Percentiles rank a stretch among this genome's conserved stretches.
phyloP scores from a whole-genome alignment of 345 rosid species.

The Clarkia xantiana region DNA sequence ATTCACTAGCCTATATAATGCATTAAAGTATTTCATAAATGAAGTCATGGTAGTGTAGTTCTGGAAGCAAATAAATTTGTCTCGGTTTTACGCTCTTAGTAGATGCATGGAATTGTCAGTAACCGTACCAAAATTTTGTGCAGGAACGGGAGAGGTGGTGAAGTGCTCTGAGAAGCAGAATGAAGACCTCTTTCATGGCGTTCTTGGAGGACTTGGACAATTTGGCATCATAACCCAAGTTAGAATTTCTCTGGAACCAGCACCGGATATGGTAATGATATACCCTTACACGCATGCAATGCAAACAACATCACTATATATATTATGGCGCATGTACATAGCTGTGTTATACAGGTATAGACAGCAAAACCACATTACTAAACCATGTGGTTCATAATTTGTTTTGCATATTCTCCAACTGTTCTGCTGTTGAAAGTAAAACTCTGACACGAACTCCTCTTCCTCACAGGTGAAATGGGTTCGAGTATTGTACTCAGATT shows the following conservation, averaged over 20 bases:
- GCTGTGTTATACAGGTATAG: too few species aligned
- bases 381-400: too few species aligned
- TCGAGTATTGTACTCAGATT: conserved; percentile 75
- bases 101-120: not conserved
- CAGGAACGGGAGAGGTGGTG: conserved; percentile 86
- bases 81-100: too few species aligned
- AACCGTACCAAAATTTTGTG: conserved; percentile 4
- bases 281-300: not conserved
- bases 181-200: conserved; percentile 67
- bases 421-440: too few species aligned
- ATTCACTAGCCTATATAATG: too few species aligned
- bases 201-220: conserved; percentile 92
- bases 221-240: conserved; percentile 90
- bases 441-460: too few species aligned
- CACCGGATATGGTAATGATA: conserved; percentile 64
- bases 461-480: conserved; percentile 80
- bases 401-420: too few species aligned
- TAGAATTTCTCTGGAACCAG: conserved; percentile 65
- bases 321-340: too few species aligned
- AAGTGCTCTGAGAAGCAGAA: conserved; percentile 61
- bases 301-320: not conserved
- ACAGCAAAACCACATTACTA: too few species aligned
- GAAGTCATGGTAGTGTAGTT: too few species aligned
- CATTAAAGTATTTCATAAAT: too few species aligned
- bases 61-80: too few species aligned